phyloP scores from a whole-genome alignment of 345 rosid genomes.

The Clausena lansium region DNA sequence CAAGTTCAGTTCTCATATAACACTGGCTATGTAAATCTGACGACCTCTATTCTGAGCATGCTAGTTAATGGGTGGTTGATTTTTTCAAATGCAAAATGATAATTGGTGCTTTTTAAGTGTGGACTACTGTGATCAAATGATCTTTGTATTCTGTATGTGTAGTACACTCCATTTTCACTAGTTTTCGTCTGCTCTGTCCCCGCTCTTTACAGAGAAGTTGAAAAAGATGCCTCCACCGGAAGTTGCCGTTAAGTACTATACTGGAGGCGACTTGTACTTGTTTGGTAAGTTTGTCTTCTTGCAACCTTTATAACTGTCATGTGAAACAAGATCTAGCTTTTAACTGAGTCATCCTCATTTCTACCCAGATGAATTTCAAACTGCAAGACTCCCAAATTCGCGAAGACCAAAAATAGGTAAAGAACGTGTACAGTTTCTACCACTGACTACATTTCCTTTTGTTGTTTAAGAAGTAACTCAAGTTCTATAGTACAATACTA shows the following conservation, averaged over 20 bases:
- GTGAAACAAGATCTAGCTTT: neutral
- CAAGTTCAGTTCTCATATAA: neutral
- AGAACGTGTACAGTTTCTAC: neutral
- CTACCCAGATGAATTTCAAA: slow-evolving; percentile 88
- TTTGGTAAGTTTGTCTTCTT: slow-evolving; percentile 58
- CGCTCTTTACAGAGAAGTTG: slow-evolving; percentile 61
- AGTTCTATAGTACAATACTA: neutral
- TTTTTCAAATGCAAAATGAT: neutral
- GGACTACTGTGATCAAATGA: neutral
- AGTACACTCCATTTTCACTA: neutral
- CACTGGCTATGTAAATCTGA: neutral
- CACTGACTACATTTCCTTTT: neutral
- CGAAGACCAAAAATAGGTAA: slow-evolving; percentile 92
- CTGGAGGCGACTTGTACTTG: slow-evolving; percentile 82
- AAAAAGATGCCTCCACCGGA: slow-evolving; percentile 86
- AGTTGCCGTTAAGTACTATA: slow-evolving; percentile 85
- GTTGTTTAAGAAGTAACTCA: neutral
- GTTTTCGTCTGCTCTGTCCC: slow-evolving; percentile 5
- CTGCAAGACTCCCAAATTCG: slow-evolving; percentile 75
- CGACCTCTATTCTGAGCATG: neutral
- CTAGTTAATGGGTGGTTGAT: neutral
- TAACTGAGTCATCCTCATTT: slow-evolving; percentile 13
- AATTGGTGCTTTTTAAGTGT: neutral
- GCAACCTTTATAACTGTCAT: neutral
- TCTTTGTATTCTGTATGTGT: neutral